phyloP scores from a whole-genome alignment of 805 yeast species.

The Priceomyces carsonii region DNA sequence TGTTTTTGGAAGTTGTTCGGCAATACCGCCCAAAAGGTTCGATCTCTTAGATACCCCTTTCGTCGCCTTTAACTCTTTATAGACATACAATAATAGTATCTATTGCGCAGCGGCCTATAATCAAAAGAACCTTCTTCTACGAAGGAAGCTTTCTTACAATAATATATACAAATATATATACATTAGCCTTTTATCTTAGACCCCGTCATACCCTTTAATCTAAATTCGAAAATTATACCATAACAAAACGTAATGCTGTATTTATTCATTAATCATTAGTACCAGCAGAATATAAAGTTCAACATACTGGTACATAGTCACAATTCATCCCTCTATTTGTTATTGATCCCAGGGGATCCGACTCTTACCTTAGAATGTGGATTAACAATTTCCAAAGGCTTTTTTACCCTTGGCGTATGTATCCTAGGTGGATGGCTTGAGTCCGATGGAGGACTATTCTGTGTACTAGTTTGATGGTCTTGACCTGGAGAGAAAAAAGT shows the following conservation, averaged over 20 bases:
- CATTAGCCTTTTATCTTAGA: no score
- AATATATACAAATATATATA: no score
- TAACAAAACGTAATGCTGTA: constrained; percentile 1
- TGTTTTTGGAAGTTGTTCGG: no score
- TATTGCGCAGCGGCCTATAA: no score
- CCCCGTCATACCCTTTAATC: no score
- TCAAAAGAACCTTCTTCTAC: no score
- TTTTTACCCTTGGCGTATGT: constrained; percentile 58
- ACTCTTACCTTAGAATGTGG: constrained; percentile 62
- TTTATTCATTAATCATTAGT: constrained; percentile 3
- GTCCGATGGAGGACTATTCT: constrained; percentile 8
- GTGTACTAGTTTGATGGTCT: constrained; percentile 18
- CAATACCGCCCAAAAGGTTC: no score
- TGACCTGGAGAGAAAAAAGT: constrained; percentile 55
- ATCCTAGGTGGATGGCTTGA: constrained; percentile 39
- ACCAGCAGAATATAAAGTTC: neutral
- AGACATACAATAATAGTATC: no score
- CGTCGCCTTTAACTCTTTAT: no score
- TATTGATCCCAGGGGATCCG: constrained; percentile 45
- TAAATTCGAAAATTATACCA: no score
- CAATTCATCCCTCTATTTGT: constrained; percentile 9
- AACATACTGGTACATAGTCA: neutral
- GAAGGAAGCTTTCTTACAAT: no score
- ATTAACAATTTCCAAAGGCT: constrained; percentile 61
- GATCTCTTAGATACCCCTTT: no score